phyloP scores from a whole-genome alignment of 129 eudicot species.

The Flaveria ramosissima region DNA sequence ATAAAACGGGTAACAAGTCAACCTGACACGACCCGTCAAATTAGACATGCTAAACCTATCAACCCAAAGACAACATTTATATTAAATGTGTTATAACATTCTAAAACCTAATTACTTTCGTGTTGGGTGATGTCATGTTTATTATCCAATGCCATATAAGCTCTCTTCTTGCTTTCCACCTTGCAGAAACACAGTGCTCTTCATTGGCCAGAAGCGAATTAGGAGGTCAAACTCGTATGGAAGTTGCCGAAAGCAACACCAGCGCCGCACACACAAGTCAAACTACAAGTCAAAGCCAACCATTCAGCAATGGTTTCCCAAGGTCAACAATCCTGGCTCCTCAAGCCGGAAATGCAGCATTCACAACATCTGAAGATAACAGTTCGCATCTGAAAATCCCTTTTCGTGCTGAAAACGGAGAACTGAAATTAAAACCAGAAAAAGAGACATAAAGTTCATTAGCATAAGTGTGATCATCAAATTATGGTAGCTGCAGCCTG shows the following conservation, averaged over 20 bases:
- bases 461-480: conserved; percentile 9
- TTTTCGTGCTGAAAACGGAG: conserved; percentile 56
- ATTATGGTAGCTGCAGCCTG: conserved; percentile 33
- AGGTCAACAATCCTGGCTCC: conserved; percentile 40
- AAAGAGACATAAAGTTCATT: conserved; percentile 27
- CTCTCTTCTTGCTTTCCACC: neutral
- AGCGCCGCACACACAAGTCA: conserved; percentile 30
- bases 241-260: conserved; percentile 35
- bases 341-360: conserved; percentile 35
- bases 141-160: neutral
- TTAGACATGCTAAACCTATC: no score
- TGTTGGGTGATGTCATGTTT: no score
- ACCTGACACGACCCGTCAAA: no score
- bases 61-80: no score
- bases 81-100: no score
- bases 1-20: no score
- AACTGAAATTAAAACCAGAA: conserved; percentile 41
- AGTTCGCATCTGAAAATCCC: conserved; percentile 34
- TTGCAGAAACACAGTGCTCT: conserved; percentile 65
- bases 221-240: conserved; percentile 34
- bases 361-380: conserved; percentile 40
- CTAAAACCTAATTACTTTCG: no score
- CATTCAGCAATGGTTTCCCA: conserved; percentile 47
- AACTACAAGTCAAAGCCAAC: conserved; percentile 43
- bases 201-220: conserved; percentile 63